phyloP scores from a whole-genome alignment of 371 early-diverging fungal genomes.

The Mucor circinelloides region DNA sequence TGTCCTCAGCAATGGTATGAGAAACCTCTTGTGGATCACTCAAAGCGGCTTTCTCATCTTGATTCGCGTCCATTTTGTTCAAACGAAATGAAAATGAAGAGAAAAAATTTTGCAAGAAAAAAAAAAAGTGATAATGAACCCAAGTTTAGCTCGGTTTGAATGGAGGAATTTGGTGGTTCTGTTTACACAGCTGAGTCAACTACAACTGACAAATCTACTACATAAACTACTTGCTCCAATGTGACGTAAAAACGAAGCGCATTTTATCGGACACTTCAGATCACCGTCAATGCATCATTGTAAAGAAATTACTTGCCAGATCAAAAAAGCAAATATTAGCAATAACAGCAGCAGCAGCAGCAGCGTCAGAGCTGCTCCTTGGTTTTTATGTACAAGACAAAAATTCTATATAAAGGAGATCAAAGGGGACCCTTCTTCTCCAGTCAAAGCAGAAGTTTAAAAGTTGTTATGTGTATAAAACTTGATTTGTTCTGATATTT shows the following conservation, averaged over 20 bases:
- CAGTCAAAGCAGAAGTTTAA: neutral
- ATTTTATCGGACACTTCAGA: no score
- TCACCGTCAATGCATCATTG: no score
- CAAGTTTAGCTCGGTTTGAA: constrained; percentile 2
- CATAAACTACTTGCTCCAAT: neutral
- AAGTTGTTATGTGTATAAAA: neutral
- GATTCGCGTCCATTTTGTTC: neutral
- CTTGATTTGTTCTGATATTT: neutral
- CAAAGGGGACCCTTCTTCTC: neutral
- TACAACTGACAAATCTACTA: no score
- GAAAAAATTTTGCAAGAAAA: neutral
- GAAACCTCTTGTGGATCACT: neutral
- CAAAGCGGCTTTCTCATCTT: neutral
- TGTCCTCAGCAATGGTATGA: neutral
- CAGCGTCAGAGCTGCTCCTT: neutral
- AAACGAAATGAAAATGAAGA: neutral
- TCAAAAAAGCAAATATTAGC: neutral
- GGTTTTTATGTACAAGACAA: neutral
- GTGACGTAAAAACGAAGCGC: no score
- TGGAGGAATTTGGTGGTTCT: neutral
- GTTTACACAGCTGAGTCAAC: no score
- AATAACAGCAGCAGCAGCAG: neutral
- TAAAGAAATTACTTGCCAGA: neutral
- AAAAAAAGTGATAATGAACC: neutral
- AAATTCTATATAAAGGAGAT: neutral